phyloP scores from a whole-genome alignment of 2,329 filamentous ascomycete species.

The Xylaria sp. region DNA sequence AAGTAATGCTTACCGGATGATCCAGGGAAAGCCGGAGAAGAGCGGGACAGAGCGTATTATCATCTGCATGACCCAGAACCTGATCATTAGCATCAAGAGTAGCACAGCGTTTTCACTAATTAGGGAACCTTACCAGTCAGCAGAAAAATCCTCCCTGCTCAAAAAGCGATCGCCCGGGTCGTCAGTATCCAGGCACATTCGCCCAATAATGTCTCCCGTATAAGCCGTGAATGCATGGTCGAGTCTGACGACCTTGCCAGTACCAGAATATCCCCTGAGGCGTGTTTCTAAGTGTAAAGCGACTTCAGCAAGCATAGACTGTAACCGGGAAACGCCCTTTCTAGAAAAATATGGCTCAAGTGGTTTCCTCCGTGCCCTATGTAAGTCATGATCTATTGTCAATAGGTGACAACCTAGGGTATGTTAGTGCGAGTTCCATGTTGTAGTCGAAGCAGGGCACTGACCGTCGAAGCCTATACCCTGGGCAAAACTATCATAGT shows the following conservation, averaged over 20 bases:
- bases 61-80: conserved; percentile 39
- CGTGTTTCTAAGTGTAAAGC: conserved; percentile 36
- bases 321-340: conserved; percentile 33
- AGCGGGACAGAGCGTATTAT: conserved; percentile 43
- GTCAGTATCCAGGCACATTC: conserved; percentile 37
- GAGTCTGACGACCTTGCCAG: conserved; percentile 34
- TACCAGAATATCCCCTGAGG: conserved; percentile 30
- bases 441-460: not conserved
- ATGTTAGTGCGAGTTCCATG: conserved; percentile 2
- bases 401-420: conserved; percentile 35
- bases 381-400: conserved; percentile 38
- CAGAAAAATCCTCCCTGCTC: conserved; percentile 39
- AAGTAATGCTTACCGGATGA: conserved; percentile 35
- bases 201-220: conserved; percentile 37
- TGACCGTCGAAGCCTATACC: conserved; percentile 40
- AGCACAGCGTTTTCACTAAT: not conserved
- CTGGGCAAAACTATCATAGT: conserved; percentile 37
- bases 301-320: conserved; percentile 34
- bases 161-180: conserved; percentile 38
- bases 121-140: conserved; percentile 39
- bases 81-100: conserved; percentile 10
- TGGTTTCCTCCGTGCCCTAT: conserved; percentile 36
- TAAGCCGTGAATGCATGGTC: conserved; percentile 39
- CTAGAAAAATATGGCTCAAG: conserved; percentile 38
- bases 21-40: conserved; percentile 40